These are phyloP conservation scores for Fusarium mundagurra DNA, from an alignment of 2,329 filamentous ascomycete species.

Conservation along the genomic window DNA sequence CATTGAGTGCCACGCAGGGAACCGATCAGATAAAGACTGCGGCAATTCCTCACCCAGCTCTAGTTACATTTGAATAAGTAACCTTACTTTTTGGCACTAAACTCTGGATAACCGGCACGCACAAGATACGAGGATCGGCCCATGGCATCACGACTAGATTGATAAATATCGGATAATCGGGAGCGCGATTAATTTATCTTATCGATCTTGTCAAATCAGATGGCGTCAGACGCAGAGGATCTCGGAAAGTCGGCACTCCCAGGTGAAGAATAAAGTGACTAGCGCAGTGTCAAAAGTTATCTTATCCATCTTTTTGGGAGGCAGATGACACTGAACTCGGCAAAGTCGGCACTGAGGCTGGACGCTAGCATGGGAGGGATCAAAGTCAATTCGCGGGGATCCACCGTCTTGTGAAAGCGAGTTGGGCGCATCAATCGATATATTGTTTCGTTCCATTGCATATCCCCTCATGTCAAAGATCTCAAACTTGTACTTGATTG, in stretches of 20 bases:
- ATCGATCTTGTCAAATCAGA: slow-evolving; percentile 3
- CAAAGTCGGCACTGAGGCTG: neutral
- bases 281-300: neutral
- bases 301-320: neutral
- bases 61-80: neutral
- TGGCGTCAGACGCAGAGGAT: neutral
- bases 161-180: neutral
- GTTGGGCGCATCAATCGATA: neutral
- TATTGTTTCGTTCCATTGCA: neutral
- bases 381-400: neutral
- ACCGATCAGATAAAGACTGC: neutral
- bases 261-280: neutral
- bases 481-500: neutral
- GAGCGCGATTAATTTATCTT: neutral
- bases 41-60: neutral
- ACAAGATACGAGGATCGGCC: neutral
- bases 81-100: neutral
- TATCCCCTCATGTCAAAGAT: neutral
- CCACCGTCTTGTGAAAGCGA: neutral
- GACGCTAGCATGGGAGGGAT: neutral
- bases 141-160: neutral
- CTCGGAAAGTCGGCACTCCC: neutral
- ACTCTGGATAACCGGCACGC: neutral
- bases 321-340: neutral
- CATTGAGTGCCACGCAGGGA: neutral